Evolutionary conservation across 1,139 yeast genomes (phyloP), one percentile per base, ranked within the genome.

Genomic region (Suhomyces atakaporum): DNA sequence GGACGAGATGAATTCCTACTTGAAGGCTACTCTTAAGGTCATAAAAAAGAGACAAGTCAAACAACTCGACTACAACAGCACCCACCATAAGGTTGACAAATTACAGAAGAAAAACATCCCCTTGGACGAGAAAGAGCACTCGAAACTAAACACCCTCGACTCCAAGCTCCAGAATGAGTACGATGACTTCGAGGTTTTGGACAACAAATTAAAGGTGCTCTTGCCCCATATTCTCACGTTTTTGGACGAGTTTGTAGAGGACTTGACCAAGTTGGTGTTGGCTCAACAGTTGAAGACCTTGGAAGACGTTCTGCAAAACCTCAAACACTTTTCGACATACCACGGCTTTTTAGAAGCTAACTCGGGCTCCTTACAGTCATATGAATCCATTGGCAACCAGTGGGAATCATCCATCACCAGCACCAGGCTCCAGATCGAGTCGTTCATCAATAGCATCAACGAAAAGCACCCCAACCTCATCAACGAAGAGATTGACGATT

Each of bases 161-260:
- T 42, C 42, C 3, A 54, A 63, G 18, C 42, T 69, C 31, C 56
- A 57, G 5, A 60, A 57, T n/a, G 54, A 60, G 6, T 60, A 60
- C 20, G 48, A 50, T 3, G 53, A 60, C 8, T 75, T 58, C 44
- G 51, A 53, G 15, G 63, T 62, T 8, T 46, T 74, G 14, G 73
- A 73, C 50, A 60, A 58, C 11, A 73, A 71, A 41, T 53, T 69
- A 11, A 63, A 62, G 36, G 35, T 66, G 5, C 49, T 63, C 3
- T 58, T 78, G 15, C 84, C 84, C 2, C 74, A 69, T 40, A 59
- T 72, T 3, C 53, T 75, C 33, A 54, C 64, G 6, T 61, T 69
- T 27, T 53, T 78, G 39, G 78, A 78, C 22, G 83, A 79, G 51
- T 77, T 77, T 44, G 58, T 78, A 11, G 75, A 69, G 30, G 58